Evolutionary conservation across 1,284 basidiomycete genomes (phyloP), one percentile per base, ranked within the genome.

Genomic region (Cryptococcus sp.): DNA sequence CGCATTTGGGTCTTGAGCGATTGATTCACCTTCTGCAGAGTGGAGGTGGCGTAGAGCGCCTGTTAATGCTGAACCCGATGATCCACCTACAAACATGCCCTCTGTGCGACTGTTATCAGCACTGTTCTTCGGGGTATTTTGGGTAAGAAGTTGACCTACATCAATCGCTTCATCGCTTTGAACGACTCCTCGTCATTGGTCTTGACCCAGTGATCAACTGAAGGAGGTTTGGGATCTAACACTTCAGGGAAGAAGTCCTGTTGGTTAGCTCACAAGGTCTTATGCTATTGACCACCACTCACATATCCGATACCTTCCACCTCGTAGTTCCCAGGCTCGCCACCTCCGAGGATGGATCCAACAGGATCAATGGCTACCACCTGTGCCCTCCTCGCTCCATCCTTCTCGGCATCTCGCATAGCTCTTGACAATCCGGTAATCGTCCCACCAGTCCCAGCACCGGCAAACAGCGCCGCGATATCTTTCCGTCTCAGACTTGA

Each of bases 401-500:
- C 47, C 22, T 49, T 25, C 47, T 50, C 55, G 14, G 64, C 60
- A 49, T 85, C 86, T 76, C 89, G 88, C 65, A 97, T 78, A 1
- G 87, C 89, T 31, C 85, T 81, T 5, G 90, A 87, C 24, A 93
- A 74, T 3, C 94, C 94, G 18, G 88, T 89, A 56, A 98, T 79
- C 0, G 94, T 97, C 9, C 94, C 94, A 25, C 94, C 94, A 1
- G 94, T 98, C 7, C 94, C 94, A 10, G 92, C 90, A 4, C 91
- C 86, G 4, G 86, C 88, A n/a, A 96, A 75, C 40, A 98, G 77
- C 0, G 85, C 85, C 65, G 93, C 87, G 21, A 97, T 87, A 65
- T 85, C 85, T 50, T 75, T 76, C 22, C 59, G 60, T 3, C 56
- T 60, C 4, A 74, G 55, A 45, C 62, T 48, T 0, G 77, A 78